Evolutionary conservation across 1,284 basidiomycete species (phyloP).

Genomic region (Malassezia vespertilionis): DNA sequence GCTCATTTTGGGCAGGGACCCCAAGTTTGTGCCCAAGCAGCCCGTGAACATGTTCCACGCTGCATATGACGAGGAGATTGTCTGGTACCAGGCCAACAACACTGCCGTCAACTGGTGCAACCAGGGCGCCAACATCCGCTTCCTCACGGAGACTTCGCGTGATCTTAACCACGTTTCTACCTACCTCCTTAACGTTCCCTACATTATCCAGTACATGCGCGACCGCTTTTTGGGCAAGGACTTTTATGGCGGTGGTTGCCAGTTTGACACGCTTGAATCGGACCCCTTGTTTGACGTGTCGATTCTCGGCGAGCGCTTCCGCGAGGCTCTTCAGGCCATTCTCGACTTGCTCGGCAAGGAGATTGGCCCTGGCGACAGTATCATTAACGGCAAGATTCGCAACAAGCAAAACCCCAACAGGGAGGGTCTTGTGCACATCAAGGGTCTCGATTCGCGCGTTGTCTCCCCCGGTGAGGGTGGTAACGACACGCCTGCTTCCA

Average conservation of each 20-base stretch:
- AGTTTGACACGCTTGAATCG: slow-evolving; percentile 10
- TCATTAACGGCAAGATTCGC: slow-evolving; percentile 1
- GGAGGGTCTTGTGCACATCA: slow-evolving; percentile 1
- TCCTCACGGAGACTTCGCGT: slow-evolving; percentile 19
- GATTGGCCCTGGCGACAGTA: slow-evolving; percentile 15
- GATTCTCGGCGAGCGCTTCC: slow-evolving; percentile 12
- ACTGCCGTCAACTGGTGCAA: slow-evolving; percentile 33
- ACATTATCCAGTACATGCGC: slow-evolving; percentile 17
- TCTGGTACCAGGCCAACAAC: slow-evolving; percentile 26
- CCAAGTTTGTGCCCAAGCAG: slow-evolving; percentile 20
- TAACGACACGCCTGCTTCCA: slow-evolving; percentile 5
- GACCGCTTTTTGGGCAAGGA: slow-evolving; percentile 14
- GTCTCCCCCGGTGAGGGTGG: slow-evolving; percentile 15
- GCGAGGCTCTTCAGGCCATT: slow-evolving; percentile 1
- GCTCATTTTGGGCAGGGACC: slow-evolving; percentile 14
- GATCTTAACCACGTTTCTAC: slow-evolving; percentile 17
- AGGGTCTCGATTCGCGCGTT: background rate
- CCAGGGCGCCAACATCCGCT: slow-evolving; percentile 37
- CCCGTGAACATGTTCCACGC: slow-evolving; percentile 36
- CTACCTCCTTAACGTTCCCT: slow-evolving; percentile 14
- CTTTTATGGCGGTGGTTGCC: slow-evolving; percentile 17
- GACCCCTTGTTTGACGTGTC: slow-evolving; percentile 4
- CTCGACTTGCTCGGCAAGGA: slow-evolving; percentile 19
- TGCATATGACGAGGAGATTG: slow-evolving; percentile 29
- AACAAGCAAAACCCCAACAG: slow-evolving; percentile 18